Evolutionary conservation across 345 rosid species (phyloP), one percentile per base, ranked within the genome.

Genomic region (Pugionium dolabratum): DNA sequence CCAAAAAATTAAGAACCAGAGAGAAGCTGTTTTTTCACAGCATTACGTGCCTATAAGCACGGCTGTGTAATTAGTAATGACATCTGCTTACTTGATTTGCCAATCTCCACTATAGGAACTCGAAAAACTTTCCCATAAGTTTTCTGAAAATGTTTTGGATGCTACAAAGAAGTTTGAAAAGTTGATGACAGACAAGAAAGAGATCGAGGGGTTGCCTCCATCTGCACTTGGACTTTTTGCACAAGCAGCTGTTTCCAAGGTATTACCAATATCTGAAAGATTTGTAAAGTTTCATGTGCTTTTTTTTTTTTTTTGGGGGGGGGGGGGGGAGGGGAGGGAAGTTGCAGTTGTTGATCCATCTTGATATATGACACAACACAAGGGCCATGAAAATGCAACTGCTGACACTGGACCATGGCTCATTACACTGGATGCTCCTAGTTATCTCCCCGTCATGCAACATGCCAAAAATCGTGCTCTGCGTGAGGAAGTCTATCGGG

Each of bases 361-460:
- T 74, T 58, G 9, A 32, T 59, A 18, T 74, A 50, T 65, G 35
- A 60, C 69, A 37, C 31, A 70, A 60, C 69, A 37, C 31, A 70
- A 93, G 98, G 98, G 97, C 48, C 80, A 93, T 66, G 84, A 76
- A 74, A 86, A 83, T 78, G 96, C 96, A 78, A 86, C 96, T 65
- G 80, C 90, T 59, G 97, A 86, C 76, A 66, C 76, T 56, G 98
- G 98, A 44, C 98, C 97, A 31, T 93, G 98, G 98, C 71, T 93
- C 56, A 78, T 90, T 72, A 87, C 97, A 29, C 72, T 93, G 82
- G 97, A 90, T 60, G 84, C 79, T 67, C 98, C 98, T 40, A 87
- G 97, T 74, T 88, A 67, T 80, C 79, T 83, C 59, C 64, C 98
- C 49, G 94, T 93, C 74, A 86, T 87, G 94, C 96, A 87, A 78